A percentile compares a stretch with the other conserved stretches of the same genome.
These are phyloP conservation scores for Pseudonitzschia delicatissima DNA, from an alignment of 108 stramenopile species.

Conservation along the genomic window DNA sequence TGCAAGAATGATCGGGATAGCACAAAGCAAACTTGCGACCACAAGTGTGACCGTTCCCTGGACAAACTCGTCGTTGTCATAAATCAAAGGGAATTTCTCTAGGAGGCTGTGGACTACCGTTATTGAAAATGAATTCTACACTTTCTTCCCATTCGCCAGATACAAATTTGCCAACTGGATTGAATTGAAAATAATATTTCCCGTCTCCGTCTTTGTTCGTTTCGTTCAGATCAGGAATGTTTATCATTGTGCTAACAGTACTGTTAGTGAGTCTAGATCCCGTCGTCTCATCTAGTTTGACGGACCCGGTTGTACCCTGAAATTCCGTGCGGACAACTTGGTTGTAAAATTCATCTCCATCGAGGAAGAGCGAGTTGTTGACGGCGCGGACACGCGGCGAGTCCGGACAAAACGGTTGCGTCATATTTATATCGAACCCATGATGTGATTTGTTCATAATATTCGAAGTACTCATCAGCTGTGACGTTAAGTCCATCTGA, in stretches of 20 bases:
- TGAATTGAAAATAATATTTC: conserved; percentile 11
- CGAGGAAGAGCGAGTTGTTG: neutral
- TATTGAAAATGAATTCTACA: conserved; percentile 36
- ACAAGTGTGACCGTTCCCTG: conserved; percentile 7
- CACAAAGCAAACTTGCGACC: conserved; percentile 6
- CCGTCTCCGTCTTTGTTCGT: neutral
- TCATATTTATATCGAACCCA: neutral
- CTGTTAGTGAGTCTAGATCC: conserved; percentile 39
- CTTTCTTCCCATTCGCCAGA: conserved; percentile 32
- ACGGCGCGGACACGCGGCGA: conserved; percentile 12
- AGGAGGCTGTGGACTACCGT: conserved; percentile 33
- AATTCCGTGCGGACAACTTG: conserved; percentile 21
- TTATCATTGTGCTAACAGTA: conserved; percentile 30
- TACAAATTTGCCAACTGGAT: conserved; percentile 16
- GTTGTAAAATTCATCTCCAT: conserved; percentile 9
- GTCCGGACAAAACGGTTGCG: conserved; percentile 8
- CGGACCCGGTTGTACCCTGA: conserved; percentile 31
- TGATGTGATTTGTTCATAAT: neutral
- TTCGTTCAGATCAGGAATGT: conserved; percentile 16
- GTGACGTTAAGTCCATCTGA: neutral
- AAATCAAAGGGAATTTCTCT: conserved; percentile 27
- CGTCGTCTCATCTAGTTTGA: conserved; percentile 33
- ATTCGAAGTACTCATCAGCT: neutral
- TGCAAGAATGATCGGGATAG: conserved; percentile 9
- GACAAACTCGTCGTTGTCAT: conserved; percentile 16